These are phyloP conservation scores for Trametes sp. DNA, from an alignment of 1,284 basidiomycete genomes.

Conservation along the genomic window DNA sequence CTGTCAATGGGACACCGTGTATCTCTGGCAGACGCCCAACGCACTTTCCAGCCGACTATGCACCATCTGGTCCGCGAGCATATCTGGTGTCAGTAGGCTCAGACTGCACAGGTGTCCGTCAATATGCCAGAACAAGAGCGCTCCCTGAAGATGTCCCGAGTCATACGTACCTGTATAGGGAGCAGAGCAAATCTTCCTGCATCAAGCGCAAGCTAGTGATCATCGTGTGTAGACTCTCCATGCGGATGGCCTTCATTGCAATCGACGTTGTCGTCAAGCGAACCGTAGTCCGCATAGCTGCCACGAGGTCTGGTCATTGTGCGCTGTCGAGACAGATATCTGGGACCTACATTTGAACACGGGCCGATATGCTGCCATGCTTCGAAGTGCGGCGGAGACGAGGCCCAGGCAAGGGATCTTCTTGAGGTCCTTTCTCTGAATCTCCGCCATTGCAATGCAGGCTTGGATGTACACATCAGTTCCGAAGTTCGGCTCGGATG, in stretches of 20 bases:
- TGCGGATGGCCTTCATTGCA: no score
- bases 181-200: slow-evolving; percentile 15
- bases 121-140: no score
- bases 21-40: not conserved
- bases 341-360: not conserved
- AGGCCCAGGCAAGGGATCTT: slow-evolving; percentile 10
- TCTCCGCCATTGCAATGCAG: slow-evolving; percentile 1
- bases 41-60: slow-evolving; percentile 3
- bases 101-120: no score
- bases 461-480: slow-evolving; percentile 7
- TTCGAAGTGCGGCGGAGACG: not conserved
- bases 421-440: not conserved
- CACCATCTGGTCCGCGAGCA: not conserved
- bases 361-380: slow-evolving; percentile 1
- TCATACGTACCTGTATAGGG: slow-evolving; percentile 12
- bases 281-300: slow-evolving; percentile 5
- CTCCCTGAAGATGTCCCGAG: no score
- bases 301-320: not conserved
- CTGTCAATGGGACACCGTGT: not conserved
- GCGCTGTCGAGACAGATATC: not conserved
- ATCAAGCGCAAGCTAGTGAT: slow-evolving; percentile 7
- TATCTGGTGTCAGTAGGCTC: not conserved
- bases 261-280: slow-evolving; percentile 3
- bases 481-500: not conserved
- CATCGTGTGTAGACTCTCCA: slow-evolving; percentile 6